These are phyloP conservation scores for Sporothrix phasma DNA, from an alignment of 2,329 filamentous ascomycete genomes.

Conservation along the genomic window DNA sequence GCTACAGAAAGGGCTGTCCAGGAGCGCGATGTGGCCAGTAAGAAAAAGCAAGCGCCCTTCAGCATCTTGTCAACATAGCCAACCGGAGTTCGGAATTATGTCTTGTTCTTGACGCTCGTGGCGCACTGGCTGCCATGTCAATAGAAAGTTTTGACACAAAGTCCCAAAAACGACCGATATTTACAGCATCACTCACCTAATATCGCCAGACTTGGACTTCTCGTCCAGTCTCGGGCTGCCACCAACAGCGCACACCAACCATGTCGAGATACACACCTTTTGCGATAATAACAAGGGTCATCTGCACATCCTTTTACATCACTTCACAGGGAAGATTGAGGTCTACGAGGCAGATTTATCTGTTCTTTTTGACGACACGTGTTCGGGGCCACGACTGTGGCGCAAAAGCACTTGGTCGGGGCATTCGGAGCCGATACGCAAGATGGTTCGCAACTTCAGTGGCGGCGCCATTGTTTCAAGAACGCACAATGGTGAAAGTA, in stretches of 20 bases:
- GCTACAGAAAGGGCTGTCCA: constrained; percentile 71
- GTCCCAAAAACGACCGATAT: constrained; percentile 53
- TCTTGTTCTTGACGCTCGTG: constrained; percentile 71
- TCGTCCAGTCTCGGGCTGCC: constrained; percentile 22
- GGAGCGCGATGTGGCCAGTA: constrained; percentile 41
- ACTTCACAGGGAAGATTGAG: constrained; percentile 75
- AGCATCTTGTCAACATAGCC: constrained; percentile 77
- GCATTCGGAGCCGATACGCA: constrained; percentile 69
- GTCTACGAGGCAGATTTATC: constrained; percentile 73
- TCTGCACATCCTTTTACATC: constrained; percentile 67
- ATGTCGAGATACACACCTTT: constrained; percentile 65
- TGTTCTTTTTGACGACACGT: constrained; percentile 65
- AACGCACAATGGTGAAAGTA: constrained; percentile 66
- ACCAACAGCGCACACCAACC: constrained; percentile 22
- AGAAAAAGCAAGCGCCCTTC: constrained; percentile 62
- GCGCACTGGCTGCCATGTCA: constrained; percentile 86
- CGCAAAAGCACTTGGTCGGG: constrained; percentile 68
- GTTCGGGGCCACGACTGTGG: constrained; percentile 49
- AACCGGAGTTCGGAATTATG: constrained; percentile 82
- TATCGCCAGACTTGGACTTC: constrained; percentile 44
- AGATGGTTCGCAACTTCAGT: constrained; percentile 76
- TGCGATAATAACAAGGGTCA: constrained; percentile 55
- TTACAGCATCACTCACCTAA: constrained; percentile 79
- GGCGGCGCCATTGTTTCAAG: constrained; percentile 73
- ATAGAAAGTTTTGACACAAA: constrained; percentile 76